Evolutionary conservation across 2,329 filamentous ascomycete genomes (phyloP).

Genomic region (Parastagonospora nodorum): DNA sequence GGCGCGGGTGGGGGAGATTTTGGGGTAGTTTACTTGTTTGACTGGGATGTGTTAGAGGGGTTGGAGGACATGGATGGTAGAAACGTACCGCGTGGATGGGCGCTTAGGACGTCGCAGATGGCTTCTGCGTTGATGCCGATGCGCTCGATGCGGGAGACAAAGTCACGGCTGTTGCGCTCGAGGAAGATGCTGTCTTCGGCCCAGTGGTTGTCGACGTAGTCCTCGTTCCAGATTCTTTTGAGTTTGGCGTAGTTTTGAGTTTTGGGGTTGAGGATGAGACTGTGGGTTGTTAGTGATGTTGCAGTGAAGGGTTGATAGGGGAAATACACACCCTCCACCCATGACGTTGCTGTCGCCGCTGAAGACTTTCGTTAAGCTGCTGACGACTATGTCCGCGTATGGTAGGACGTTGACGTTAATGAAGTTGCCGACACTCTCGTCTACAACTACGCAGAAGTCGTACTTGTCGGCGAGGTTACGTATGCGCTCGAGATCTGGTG

Average conservation of each 20-base stretch:
- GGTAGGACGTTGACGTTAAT: constrained; percentile 93
- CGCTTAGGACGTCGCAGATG: constrained; percentile 73
- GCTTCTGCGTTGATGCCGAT: constrained; percentile 86
- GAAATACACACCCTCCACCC: constrained; percentile 70
- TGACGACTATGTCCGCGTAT: constrained; percentile 88
- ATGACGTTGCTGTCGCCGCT: constrained; percentile 98
- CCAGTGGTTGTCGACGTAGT: constrained; percentile 92
- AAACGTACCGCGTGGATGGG: constrained; percentile 57
- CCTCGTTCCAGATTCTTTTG: constrained; percentile 66
- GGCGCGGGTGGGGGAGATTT: constrained; percentile 68
- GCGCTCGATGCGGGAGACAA: constrained; percentile 77
- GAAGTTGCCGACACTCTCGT: constrained; percentile 97
- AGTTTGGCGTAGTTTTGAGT: constrained; percentile 71
- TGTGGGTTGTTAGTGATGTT: constrained; percentile 23
- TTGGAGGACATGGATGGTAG: not conserved
- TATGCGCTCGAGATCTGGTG: constrained; percentile 84
- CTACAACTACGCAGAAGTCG: constrained; percentile 87
- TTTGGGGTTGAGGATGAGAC: constrained; percentile 67
- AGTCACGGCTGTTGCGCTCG: constrained; percentile 95
- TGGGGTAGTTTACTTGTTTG: constrained; percentile 85
- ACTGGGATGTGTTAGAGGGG: constrained; percentile 52
- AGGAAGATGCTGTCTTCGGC: constrained; percentile 92
- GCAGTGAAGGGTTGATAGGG: not conserved
- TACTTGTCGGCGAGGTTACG: constrained; percentile 78
- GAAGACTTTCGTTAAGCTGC: constrained; percentile 95